phyloP scores from a whole-genome alignment of 139 green algal species.

The Volvox africanus region DNA sequence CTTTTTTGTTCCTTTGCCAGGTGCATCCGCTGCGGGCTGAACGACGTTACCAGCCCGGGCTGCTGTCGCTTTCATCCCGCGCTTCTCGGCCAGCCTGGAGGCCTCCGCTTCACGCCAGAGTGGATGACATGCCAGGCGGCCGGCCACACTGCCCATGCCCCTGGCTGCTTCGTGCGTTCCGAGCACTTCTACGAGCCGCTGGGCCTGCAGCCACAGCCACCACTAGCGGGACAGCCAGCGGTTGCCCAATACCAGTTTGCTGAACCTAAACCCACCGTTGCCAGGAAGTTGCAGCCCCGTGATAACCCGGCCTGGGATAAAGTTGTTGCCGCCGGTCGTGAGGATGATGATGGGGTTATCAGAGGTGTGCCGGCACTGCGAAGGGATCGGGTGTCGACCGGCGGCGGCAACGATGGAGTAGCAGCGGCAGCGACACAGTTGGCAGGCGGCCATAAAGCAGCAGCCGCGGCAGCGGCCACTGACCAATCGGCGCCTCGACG shows the following conservation, averaged over 20 bases:
- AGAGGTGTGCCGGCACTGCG: background rate
- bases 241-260: too few relatives aligned
- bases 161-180: slow-evolving; percentile 1
- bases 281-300: too few relatives aligned
- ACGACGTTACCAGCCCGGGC: slow-evolving; percentile 46
- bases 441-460: background rate
- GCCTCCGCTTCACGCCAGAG: slow-evolving; percentile 47
- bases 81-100: slow-evolving; percentile 42
- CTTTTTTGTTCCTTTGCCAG: background rate
- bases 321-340: background rate
- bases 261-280: too few relatives aligned
- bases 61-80: slow-evolving; percentile 55
- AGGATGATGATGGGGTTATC: background rate
- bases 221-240: background rate
- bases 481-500: too few relatives aligned
- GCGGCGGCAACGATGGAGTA: background rate
- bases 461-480: background rate
- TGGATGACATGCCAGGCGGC: slow-evolving; percentile 49
- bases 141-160: slow-evolving; percentile 23
- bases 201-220: background rate
- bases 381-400: background rate
- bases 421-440: background rate
- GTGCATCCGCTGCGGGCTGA: slow-evolving; percentile 52
- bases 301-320: background rate
- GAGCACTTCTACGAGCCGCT: slow-evolving; percentile 38